These are phyloP conservation scores for Funneliformis geosporum DNA, from an alignment of 192 early-diverging fungal genomes.

Conservation along the genomic window DNA sequence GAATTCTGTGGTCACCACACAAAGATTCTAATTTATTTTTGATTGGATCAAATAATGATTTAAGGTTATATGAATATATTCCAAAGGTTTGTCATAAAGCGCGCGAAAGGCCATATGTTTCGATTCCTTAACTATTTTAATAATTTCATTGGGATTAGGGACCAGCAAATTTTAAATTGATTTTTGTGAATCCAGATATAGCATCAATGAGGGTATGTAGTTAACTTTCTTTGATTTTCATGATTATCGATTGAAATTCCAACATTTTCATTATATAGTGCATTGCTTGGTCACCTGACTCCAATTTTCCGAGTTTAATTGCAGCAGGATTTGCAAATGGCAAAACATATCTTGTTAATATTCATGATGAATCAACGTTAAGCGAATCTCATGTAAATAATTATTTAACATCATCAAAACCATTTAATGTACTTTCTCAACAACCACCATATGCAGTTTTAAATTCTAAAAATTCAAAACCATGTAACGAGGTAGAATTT, in stretches of 20 bases:
- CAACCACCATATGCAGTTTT: constrained; percentile 46
- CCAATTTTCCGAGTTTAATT: constrained; percentile 55
- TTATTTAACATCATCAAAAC: constrained; percentile 16
- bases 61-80: constrained; percentile 60
- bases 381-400: not conserved
- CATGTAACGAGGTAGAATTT: constrained; percentile 75
- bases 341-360: constrained; percentile 45
- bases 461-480: constrained; percentile 54
- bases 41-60: constrained; percentile 55
- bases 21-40: constrained; percentile 55
- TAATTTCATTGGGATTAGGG: not conserved
- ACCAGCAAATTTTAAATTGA: constrained; percentile 29
- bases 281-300: constrained; percentile 68
- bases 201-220: constrained; percentile 47
- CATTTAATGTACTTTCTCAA: constrained; percentile 26
- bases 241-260: not conserved
- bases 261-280: constrained; percentile 45
- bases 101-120: not conserved
- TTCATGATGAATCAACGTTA: not conserved
- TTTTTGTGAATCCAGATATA: constrained; percentile 51
- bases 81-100: constrained; percentile 34
- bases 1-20: constrained; percentile 50
- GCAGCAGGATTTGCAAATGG: constrained; percentile 64
- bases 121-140: constrained; percentile 8
- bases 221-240: not conserved